Percentiles rank a stretch among this genome's conserved stretches.
These are phyloP conservation scores for Xylariaceae sp. DNA, from an alignment of 2,329 filamentous ascomycete genomes.

Conservation along the genomic window DNA sequence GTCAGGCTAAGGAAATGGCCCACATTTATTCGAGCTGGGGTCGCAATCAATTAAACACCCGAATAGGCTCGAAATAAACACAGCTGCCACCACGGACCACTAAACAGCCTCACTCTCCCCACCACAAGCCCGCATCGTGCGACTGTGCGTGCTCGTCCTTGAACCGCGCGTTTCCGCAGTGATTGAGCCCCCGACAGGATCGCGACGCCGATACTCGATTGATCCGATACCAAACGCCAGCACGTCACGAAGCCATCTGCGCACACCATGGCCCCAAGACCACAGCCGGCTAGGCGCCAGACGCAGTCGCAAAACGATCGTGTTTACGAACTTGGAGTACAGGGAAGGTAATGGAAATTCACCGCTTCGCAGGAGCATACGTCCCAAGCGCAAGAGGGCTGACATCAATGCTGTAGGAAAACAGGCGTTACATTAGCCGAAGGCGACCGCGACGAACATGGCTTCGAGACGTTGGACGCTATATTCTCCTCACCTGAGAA, in stretches of 20 bases:
- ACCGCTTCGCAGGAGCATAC: neutral
- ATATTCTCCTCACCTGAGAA: constrained; percentile 86
- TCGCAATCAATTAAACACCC: constrained; percentile 15
- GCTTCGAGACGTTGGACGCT: constrained; percentile 80
- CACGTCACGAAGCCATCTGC: too few relatives aligned
- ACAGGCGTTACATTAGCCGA: constrained; percentile 82
- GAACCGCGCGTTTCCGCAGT: neutral
- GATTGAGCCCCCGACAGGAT: neutral
- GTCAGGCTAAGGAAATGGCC: constrained; percentile 7
- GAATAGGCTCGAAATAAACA: constrained; percentile 2
- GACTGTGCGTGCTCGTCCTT: constrained; percentile 1
- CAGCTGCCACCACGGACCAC: neutral
- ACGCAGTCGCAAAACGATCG: constrained; percentile 39
- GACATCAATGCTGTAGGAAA: constrained; percentile 55
- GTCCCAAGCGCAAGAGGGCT: neutral
- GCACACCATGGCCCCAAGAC: constrained; percentile 34
- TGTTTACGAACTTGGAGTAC: constrained; percentile 45
- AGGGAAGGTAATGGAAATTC: constrained; percentile 38
- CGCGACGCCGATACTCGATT: neutral
- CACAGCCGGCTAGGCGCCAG: constrained; percentile 31
- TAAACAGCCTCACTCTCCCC: neutral
- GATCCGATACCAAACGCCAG: too few relatives aligned
- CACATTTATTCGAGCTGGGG: constrained; percentile 10
- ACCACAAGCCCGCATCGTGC: neutral
- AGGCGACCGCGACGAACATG: constrained; percentile 82